Conservation (phyloP, 768 basidiomycete genomes). For the Tricholomella constricta region DNA sequence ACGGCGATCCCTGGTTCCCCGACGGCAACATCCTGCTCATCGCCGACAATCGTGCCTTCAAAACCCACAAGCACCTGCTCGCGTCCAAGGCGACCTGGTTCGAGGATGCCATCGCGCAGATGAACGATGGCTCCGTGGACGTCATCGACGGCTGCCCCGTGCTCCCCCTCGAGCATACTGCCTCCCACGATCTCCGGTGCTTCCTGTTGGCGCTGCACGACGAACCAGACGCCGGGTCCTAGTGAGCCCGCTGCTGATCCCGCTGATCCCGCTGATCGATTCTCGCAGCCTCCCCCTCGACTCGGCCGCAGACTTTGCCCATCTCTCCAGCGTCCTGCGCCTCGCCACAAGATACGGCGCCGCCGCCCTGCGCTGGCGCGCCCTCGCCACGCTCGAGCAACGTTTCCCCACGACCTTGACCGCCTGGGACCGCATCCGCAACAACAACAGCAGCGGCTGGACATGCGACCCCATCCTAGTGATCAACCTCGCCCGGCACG, state of each 20-base stretch:
- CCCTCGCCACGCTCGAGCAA: constrained; percentile 12
- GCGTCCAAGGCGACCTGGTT: constrained; percentile 3
- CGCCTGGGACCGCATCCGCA: constrained; percentile 13
- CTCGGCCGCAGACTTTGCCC: constrained; percentile 3
- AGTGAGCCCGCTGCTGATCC: background rate
- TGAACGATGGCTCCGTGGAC: constrained; percentile 19
- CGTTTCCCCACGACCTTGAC: constrained; percentile 18
- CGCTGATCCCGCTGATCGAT: background rate
- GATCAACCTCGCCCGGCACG: constrained; percentile 22
- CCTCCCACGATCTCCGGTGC: constrained; percentile 3
- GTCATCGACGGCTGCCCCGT: constrained; percentile 13
- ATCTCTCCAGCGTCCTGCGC: constrained; percentile 11
- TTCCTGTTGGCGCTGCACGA: constrained; percentile 13
- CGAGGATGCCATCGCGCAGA: background rate
- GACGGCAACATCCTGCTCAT: constrained; percentile 20
- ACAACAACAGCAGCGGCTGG: constrained; percentile 4
- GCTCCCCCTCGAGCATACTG: constrained; percentile 2
- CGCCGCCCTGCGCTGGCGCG: constrained; percentile 8
- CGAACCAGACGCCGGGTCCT: background rate
- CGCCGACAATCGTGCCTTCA: constrained; percentile 10
- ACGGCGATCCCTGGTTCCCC: constrained; percentile 4
- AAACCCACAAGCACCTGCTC: constrained; percentile 10
- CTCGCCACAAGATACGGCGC: constrained; percentile 13
- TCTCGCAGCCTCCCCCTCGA: constrained; percentile 8
- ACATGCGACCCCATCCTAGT: constrained; percentile 14